These are phyloP conservation scores for Myriangium duriaei DNA, from an alignment of 2,329 filamentous ascomycete species.

Conservation along the genomic window DNA sequence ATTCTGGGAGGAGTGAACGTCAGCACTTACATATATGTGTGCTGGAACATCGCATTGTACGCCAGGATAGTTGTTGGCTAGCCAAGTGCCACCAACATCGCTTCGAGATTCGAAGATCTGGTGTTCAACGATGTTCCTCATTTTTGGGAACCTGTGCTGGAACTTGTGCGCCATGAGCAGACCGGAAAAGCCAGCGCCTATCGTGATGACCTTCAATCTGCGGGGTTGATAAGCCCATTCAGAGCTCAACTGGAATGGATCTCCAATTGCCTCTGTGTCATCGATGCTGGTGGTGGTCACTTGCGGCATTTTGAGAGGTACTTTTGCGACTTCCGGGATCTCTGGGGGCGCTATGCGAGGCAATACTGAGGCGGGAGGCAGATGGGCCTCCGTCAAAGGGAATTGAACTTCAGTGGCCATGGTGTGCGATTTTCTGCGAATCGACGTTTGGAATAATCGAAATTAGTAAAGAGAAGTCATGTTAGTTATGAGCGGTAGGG, in stretches of 20 bases:
- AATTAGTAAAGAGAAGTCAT: too few relatives aligned
- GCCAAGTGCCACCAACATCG: slow-evolving; percentile 29
- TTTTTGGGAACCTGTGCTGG: slow-evolving; percentile 17
- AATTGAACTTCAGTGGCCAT: neutral
- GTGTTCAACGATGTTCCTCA: slow-evolving; percentile 14
- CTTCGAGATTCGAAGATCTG: slow-evolving; percentile 17
- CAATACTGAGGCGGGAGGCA: neutral
- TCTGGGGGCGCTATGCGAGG: neutral
- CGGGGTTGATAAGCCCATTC: slow-evolving; percentile 2
- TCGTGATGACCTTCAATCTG: slow-evolving; percentile 19
- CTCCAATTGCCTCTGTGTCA: neutral
- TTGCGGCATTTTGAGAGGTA: neutral
- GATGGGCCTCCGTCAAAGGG: neutral
- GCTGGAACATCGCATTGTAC: slow-evolving; percentile 19
- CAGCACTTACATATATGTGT: slow-evolving; percentile 13
- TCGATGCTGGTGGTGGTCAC: neutral
- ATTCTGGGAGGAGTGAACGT: too few relatives aligned
- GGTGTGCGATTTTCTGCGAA: neutral
- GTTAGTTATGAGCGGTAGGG: too few relatives aligned
- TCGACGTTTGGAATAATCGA: too few relatives aligned
- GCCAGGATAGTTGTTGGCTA: slow-evolving; percentile 31
- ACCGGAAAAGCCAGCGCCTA: slow-evolving; percentile 25
- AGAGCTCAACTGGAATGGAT: neutral
- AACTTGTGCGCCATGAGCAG: slow-evolving; percentile 30
- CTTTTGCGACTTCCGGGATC: neutral